A percentile compares a stretch with the other conserved stretches of the same genome.
phyloP scores from a whole-genome alignment of 2,329 filamentous ascomycete genomes.

The Cercospora canescens region DNA sequence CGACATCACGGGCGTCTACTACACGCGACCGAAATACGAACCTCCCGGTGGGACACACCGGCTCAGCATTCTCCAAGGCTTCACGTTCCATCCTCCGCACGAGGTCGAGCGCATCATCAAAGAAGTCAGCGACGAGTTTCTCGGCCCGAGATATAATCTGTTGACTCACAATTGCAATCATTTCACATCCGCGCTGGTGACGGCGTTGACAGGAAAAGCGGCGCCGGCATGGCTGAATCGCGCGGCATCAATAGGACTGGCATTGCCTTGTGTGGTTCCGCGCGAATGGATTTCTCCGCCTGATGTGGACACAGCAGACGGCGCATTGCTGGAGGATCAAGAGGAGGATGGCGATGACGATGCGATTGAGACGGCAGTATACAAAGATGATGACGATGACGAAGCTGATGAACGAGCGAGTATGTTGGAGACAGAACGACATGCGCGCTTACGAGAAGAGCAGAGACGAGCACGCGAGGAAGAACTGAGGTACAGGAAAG shows the following conservation, averaged over 20 bases:
- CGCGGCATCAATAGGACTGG: constrained; percentile 79
- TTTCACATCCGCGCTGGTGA: constrained; percentile 76
- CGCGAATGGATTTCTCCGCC: constrained; percentile 79
- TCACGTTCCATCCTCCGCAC: constrained; percentile 66
- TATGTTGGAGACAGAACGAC: constrained; percentile 24
- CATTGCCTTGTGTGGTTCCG: constrained; percentile 78
- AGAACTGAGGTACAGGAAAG: constrained; percentile 1
- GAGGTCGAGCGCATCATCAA: constrained; percentile 73
- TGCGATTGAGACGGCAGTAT: constrained; percentile 22
- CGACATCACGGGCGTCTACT: constrained; percentile 77
- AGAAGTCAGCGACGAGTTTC: constrained; percentile 69
- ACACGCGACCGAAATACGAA: constrained; percentile 67
- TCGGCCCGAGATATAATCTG: constrained; percentile 76
- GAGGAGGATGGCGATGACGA: constrained; percentile 51
- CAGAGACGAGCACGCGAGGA: constrained; percentile 30
- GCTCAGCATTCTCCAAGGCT: constrained; percentile 74
- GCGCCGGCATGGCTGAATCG: constrained; percentile 79
- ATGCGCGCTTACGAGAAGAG: constrained; percentile 31
- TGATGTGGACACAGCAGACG: constrained; percentile 71
- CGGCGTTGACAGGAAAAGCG: constrained; percentile 67
- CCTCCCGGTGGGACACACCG: constrained; percentile 78
- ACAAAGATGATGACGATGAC: constrained; percentile 3
- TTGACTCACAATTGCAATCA: constrained; percentile 87
- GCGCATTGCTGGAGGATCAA: constrained; percentile 61
- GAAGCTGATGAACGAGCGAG: constrained; percentile 8